These are phyloP conservation scores for Ustulina deusta DNA, from an alignment of 2,329 filamentous ascomycete genomes.

Conservation along the genomic window DNA sequence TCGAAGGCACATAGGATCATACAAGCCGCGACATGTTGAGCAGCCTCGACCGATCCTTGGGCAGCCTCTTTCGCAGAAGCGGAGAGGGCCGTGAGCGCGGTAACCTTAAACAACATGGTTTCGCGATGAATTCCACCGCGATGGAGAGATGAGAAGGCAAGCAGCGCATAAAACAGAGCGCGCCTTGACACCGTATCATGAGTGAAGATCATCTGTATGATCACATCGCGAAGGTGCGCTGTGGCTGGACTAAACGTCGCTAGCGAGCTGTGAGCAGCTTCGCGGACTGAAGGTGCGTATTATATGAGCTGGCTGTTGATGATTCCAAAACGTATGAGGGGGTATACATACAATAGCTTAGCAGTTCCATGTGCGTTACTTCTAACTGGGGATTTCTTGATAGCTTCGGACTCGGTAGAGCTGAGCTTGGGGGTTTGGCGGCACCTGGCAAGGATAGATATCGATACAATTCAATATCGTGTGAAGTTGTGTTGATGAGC, in stretches of 20 bases:
- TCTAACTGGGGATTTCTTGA: slow-evolving; percentile 22
- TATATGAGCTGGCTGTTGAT: slow-evolving; percentile 5
- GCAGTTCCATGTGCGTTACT: slow-evolving; percentile 29
- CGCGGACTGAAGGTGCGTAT: slow-evolving; percentile 34
- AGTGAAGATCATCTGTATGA: slow-evolving; percentile 45
- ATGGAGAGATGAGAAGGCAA: slow-evolving; percentile 47
- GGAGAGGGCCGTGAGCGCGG: slow-evolving; percentile 42
- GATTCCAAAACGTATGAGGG: not conserved
- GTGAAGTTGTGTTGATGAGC: slow-evolving; percentile 43
- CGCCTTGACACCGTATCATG: slow-evolving; percentile 38
- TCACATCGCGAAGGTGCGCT: slow-evolving; percentile 38
- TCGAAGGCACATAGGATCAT: slow-evolving; percentile 50
- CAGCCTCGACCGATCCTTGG: slow-evolving; percentile 36
- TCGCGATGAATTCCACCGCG: slow-evolving; percentile 42
- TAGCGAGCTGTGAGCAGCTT: slow-evolving; percentile 40
- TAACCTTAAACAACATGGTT: slow-evolving; percentile 45
- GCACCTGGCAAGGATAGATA: slow-evolving; percentile 14
- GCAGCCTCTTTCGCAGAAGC: slow-evolving; percentile 39
- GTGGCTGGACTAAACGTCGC: slow-evolving; percentile 40
- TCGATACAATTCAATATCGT: slow-evolving; percentile 43
- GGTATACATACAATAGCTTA: slow-evolving; percentile 38
- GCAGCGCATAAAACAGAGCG: slow-evolving; percentile 43
- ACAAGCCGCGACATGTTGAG: slow-evolving; percentile 49
- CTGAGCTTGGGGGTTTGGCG: not conserved
- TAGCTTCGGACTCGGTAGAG: not conserved